phyloP scores from a whole-genome alignment of 2,329 filamentous ascomycete species.

The Cercospora sesami region DNA sequence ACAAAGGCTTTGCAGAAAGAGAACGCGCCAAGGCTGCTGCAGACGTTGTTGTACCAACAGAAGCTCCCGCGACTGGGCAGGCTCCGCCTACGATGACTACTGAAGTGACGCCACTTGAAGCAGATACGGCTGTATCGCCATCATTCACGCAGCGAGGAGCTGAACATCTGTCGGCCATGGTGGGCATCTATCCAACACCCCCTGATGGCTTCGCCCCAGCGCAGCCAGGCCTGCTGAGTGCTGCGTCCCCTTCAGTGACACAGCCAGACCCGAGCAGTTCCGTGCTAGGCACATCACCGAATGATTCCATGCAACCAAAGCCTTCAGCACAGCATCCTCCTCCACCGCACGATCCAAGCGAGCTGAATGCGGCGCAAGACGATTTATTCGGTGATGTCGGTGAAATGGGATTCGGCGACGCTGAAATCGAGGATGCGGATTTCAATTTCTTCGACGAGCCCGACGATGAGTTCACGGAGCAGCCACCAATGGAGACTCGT shows the following conservation, averaged over 20 bases:
- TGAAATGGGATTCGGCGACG: conserved; percentile 27
- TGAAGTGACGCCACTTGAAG: not conserved
- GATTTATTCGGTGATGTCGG: conserved; percentile 67
- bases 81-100: conserved; percentile 2
- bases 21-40: conserved; percentile 20
- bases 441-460: conserved; percentile 80
- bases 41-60: not conserved
- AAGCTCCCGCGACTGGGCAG: not conserved
- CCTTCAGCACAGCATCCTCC: conserved; percentile 7
- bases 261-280: conserved; percentile 18
- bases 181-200: conserved; percentile 69
- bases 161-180: conserved; percentile 42
- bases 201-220: conserved; percentile 55
- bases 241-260: conserved; percentile 21
- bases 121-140: conserved; percentile 27
- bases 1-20: conserved; percentile 24
- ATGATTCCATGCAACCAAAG: conserved; percentile 35
- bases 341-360: not conserved
- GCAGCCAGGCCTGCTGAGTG: conserved; percentile 28
- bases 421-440: conserved; percentile 66
- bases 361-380: conserved; percentile 48
- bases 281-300: conserved; percentile 5
- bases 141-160: conserved; percentile 42
- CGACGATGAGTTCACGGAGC: conserved; percentile 33
- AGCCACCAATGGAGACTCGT: not conserved